A percentile compares a stretch with the other conserved stretches of the same genome.
Conservation (phyloP, 148 eudicot genomes). For the Nepenthes gracilis region DNA sequence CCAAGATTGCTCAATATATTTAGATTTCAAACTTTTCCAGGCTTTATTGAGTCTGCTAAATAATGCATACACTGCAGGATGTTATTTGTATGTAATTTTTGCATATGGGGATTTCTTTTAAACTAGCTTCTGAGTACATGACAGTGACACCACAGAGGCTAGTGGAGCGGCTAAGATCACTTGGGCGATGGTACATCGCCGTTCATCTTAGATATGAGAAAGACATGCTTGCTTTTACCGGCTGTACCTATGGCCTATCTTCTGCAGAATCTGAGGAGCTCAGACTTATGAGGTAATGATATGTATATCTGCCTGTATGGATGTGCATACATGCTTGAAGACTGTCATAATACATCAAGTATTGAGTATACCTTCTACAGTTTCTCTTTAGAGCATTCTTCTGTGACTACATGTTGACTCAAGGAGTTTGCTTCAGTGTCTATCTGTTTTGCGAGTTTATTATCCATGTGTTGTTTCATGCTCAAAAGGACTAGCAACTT, state of each 20-base stretch:
- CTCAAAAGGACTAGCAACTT: no score
- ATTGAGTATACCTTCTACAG: no score
- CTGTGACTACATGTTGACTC: no score
- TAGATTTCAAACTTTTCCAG: no score
- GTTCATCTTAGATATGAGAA: slow-evolving; percentile 93
- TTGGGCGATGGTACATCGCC: slow-evolving; percentile 58
- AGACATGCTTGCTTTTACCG: slow-evolving; percentile 95
- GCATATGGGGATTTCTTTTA: slow-evolving; percentile 29
- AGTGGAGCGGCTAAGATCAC: slow-evolving; percentile 77
- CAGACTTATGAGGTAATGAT: slow-evolving; percentile 57
- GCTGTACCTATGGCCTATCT: slow-evolving; percentile 84
- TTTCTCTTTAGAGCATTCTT: no score
- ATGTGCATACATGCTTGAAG: no score
- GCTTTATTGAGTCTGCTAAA: not conserved
- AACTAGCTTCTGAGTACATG: slow-evolving; percentile 70
- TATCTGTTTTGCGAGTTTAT: no score
- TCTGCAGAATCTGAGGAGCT: slow-evolving; percentile 77
- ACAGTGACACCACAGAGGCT: slow-evolving; percentile 86
- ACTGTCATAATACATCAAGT: no score
- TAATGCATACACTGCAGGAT: not conserved
- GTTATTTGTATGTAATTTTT: not conserved
- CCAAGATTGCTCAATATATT: no score
- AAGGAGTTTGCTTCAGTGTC: no score
- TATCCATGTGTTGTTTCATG: no score
- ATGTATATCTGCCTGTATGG: not conserved